A percentile compares a stretch with the other conserved stretches of the same genome.
Evolutionary conservation across 108 stramenopile genomes (phyloP).

Genomic region (Pseudonitzschia multiseries): DNA sequence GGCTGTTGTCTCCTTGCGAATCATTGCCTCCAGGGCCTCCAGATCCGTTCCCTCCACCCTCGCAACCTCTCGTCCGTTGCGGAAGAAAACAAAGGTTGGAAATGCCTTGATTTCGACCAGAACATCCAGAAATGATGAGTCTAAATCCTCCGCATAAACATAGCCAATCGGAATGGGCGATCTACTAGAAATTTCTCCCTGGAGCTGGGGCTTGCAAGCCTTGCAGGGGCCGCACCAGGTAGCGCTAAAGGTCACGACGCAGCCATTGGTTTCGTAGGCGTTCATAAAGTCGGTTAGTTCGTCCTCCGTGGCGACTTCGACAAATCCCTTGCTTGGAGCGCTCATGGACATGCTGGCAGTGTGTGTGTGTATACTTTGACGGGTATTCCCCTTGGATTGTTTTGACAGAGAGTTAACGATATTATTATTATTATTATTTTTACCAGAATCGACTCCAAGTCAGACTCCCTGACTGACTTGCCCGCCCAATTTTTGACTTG

Average conservation of each 20-base stretch:
- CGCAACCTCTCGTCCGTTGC: conserved; percentile 41
- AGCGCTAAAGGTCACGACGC: conserved; percentile 66
- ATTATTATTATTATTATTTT: no score
- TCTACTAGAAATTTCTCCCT: conserved; percentile 25
- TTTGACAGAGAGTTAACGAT: no score
- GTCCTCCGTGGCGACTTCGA: conserved; percentile 20
- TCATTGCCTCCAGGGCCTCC: conserved; percentile 24
- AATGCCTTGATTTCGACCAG: conserved; percentile 58
- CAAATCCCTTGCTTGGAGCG: conserved; percentile 2
- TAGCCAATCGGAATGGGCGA: conserved; percentile 55
- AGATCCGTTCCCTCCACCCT: conserved; percentile 77
- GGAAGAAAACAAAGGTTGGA: conserved; percentile 73
- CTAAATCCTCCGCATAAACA: conserved; percentile 68
- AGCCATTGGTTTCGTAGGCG: conserved; percentile 10
- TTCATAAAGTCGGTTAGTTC: conserved; percentile 32
- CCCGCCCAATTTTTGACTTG: no score
- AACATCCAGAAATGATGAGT: conserved; percentile 40
- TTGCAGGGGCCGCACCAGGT: conserved; percentile 76
- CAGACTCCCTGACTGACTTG: no score
- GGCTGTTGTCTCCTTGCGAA: not conserved
- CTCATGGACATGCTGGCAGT: not conserved
- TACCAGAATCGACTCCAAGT: no score
- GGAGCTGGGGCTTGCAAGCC: conserved; percentile 60
- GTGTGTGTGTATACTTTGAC: no score
- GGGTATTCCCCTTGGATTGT: no score